Evolutionary conservation across 2,329 filamentous ascomycete genomes (phyloP).

Genomic region (Aspergillus clavatus): DNA sequence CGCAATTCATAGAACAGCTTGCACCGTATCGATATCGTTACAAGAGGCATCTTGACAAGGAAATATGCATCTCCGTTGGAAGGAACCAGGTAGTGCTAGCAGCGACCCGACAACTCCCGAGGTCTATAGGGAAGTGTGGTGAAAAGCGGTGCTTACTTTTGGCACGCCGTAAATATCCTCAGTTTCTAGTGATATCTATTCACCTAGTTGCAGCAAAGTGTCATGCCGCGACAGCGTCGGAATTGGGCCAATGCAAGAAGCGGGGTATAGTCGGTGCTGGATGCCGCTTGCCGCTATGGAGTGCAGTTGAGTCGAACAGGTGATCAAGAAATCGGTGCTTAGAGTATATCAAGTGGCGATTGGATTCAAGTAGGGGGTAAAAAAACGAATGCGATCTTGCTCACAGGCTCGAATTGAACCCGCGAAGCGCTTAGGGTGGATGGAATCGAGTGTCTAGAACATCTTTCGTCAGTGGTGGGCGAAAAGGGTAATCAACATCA

Average conservation of each 20-base stretch:
- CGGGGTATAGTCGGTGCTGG: constrained; percentile 14
- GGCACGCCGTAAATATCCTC: background rate
- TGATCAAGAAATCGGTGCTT: background rate
- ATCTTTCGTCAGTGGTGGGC: background rate
- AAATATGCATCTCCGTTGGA: background rate
- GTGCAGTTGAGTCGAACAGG: constrained; percentile 7
- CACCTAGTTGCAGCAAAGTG: constrained; percentile 1
- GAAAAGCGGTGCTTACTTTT: constrained; percentile 9
- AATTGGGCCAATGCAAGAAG: constrained; percentile 9
- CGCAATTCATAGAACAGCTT: background rate
- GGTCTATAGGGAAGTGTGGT: constrained; percentile 4
- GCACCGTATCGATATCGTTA: constrained; percentile 2
- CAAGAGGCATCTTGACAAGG: background rate
- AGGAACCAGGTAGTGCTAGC: background rate
- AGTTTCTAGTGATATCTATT: background rate
- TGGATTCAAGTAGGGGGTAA: background rate
- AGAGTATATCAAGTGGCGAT: too few species aligned
- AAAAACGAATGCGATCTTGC: background rate
- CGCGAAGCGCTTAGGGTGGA: background rate
- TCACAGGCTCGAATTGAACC: background rate
- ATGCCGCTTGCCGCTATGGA: background rate
- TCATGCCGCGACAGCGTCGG: constrained; percentile 4
- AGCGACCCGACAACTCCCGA: constrained; percentile 14
- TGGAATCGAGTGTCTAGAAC: background rate
- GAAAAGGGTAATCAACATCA: background rate